Conservation (phyloP, 2,329 filamentous ascomycete species). For the Scedosporium dehoogii region DNA sequence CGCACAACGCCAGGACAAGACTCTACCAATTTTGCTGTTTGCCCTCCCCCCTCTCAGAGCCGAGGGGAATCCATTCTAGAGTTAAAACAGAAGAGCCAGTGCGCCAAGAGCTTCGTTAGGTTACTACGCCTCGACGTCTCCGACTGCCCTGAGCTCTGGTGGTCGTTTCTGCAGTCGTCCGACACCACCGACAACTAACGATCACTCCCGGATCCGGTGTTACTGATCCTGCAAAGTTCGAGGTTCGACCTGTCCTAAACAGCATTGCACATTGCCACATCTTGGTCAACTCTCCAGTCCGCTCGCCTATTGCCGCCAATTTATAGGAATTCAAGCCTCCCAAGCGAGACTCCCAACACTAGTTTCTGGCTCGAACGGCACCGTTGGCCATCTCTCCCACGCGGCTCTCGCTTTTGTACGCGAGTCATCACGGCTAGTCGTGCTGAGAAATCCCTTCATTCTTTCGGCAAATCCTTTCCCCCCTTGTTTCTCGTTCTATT, state of each 20-base stretch:
- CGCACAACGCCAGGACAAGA: conserved; percentile 19
- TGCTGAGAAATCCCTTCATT: conserved; percentile 10
- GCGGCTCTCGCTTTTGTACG: neutral
- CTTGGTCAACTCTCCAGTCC: conserved; percentile 36
- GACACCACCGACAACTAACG: conserved; percentile 32
- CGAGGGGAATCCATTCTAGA: conserved; percentile 16
- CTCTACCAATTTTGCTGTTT: conserved; percentile 20
- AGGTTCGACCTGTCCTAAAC: conserved; percentile 29
- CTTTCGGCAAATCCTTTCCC: conserved; percentile 12
- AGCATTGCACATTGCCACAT: conserved; percentile 41
- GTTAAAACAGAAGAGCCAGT: conserved; percentile 13
- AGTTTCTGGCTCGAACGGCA: neutral
- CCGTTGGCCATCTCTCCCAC: neutral
- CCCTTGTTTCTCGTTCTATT: conserved; percentile 5
- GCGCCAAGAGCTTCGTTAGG: conserved; percentile 14
- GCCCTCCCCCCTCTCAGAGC: conserved; percentile 12
- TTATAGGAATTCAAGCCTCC: conserved; percentile 5
- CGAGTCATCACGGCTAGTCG: neutral
- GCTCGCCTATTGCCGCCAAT: conserved; percentile 20
- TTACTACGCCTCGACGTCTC: conserved; percentile 21
- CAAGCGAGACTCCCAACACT: neutral
- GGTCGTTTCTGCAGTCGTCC: conserved; percentile 34
- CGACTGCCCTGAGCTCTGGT: neutral
- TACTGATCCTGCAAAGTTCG: conserved; percentile 25
- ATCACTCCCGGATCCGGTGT: conserved; percentile 40